Evolutionary conservation across 768 basidiomycete genomes (phyloP), one percentile per base, ranked within the genome.

Genomic region (Leccinum rimulosum): DNA sequence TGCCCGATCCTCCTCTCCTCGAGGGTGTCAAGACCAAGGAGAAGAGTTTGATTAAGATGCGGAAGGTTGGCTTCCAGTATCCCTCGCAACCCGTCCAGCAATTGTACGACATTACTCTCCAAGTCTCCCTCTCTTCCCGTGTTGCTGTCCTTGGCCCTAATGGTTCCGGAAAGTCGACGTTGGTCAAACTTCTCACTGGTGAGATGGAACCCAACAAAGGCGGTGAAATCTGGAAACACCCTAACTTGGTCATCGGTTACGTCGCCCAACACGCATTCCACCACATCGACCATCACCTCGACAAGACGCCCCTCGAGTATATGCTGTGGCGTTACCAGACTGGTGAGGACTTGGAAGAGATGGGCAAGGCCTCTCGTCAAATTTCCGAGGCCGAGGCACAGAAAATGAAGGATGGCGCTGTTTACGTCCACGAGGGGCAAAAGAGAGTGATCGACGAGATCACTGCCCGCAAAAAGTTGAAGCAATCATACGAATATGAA

Each of bases 21-120:
- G 95, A 98, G 65, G 95, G 95, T 89, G 95, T 98, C 80, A 98
- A 98, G 89, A 98, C 95, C 71, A 98, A 98, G 84, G 95, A 98
- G 80, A 98, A 96, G 86, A 86, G 85, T 61, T 80, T 98, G 68
- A 77, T 97, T 64, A 98, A 98, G 84, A 96, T 98, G 94, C 91
- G 95, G 76, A 90, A 91, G 74, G 95, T 96, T 69, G 91, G 90
- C 69, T 98, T 93, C 91, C 94, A 97, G 78, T 98, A 98, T 79
- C 92, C 93, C 51, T 83, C 85, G 30, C 85, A 90, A 68, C 70
- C 86, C 54, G 84, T 91, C 58, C 95, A 96, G 75, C 95, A 96
- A 74, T 83, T 97, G 66, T 88, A 86, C 83, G 89, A 98, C 78
- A 93, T 98, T 77, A 87, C 90, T 54, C 91, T 98, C 62, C 95